Percentiles rank a stretch among this genome's conserved stretches.
Evolutionary conservation across 1,284 basidiomycete species (phyloP).

Genomic region (Exsudoporus floridanus): DNA sequence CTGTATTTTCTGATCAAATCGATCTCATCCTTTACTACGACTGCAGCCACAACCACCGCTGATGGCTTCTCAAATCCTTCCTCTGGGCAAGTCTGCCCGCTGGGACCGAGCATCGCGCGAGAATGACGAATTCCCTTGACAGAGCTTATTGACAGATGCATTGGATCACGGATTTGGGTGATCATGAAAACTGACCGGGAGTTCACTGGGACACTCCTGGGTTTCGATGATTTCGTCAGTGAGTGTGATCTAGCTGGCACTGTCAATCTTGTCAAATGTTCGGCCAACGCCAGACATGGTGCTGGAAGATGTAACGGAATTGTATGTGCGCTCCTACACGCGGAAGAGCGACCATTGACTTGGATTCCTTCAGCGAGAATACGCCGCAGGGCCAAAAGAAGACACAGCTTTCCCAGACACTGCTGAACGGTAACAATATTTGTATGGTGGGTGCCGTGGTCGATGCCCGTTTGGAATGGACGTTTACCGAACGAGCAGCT

Average conservation of each 20-base stretch:
- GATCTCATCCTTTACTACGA: conserved; percentile 7
- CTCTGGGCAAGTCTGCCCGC: conserved; percentile 39
- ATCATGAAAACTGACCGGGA: conserved; percentile 96
- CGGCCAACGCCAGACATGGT: conserved; percentile 80
- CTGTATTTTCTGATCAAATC: background rate
- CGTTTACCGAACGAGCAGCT: conserved; percentile 44
- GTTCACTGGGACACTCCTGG: conserved; percentile 93
- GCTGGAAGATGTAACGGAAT: conserved; percentile 95
- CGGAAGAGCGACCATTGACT: conserved; percentile 11
- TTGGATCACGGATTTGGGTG: conserved; percentile 93
- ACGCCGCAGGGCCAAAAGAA: conserved; percentile 82
- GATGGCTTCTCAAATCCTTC: conserved; percentile 70
- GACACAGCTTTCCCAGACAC: conserved; percentile 85
- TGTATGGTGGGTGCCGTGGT: conserved; percentile 73
- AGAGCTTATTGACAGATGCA: conserved; percentile 95
- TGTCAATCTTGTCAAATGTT: background rate
- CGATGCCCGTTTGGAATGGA: background rate
- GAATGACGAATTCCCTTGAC: conserved; percentile 3
- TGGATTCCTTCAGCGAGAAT: conserved; percentile 61
- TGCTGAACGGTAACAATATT: conserved; percentile 97
- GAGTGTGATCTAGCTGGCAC: conserved; percentile 52
- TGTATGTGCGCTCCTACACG: conserved; percentile 50
- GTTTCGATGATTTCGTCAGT: conserved; percentile 99
- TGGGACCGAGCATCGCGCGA: background rate
- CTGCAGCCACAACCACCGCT: background rate